Conservation (phyloP, 176 grass and related monocot genomes). For the Musa acuminata region DNA sequence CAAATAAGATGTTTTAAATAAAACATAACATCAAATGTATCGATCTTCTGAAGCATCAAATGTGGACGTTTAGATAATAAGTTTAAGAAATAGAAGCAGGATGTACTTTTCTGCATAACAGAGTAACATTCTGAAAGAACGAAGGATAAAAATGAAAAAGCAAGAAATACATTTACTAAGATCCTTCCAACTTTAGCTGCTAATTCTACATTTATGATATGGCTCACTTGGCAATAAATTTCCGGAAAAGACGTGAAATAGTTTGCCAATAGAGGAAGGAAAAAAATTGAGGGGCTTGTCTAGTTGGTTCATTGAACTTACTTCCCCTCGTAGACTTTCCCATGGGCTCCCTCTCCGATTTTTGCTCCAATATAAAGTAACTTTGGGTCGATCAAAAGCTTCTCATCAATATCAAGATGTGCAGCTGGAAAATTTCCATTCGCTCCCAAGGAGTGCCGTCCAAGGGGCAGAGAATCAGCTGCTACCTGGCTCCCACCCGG, state of each 20-base stretch:
- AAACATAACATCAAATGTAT: too few relatives aligned
- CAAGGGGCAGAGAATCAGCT: constrained; percentile 33
- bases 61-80: background rate
- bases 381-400: constrained; percentile 38
- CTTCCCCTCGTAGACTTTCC: constrained; percentile 52
- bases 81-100: background rate
- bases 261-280: background rate
- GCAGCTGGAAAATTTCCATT: constrained; percentile 11
- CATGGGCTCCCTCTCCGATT: constrained; percentile 52
- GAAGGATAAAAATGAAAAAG: background rate
- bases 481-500: constrained; percentile 8
- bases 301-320: constrained; percentile 20
- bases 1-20: too few relatives aligned
- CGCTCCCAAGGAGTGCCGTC: constrained; percentile 22
- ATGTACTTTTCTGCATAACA: background rate
- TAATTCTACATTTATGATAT: background rate
- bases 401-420: constrained; percentile 35
- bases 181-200: background rate
- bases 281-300: background rate
- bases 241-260: background rate
- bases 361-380: constrained; percentile 43
- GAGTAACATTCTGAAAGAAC: background rate
- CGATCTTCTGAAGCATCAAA: too few relatives aligned
- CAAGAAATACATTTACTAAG: too few relatives aligned
- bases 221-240: background rate